Percentiles rank a stretch among this genome's conserved stretches.
Conservation (phyloP, 257 asterid species). For the Solanum bulbocastanum region DNA sequence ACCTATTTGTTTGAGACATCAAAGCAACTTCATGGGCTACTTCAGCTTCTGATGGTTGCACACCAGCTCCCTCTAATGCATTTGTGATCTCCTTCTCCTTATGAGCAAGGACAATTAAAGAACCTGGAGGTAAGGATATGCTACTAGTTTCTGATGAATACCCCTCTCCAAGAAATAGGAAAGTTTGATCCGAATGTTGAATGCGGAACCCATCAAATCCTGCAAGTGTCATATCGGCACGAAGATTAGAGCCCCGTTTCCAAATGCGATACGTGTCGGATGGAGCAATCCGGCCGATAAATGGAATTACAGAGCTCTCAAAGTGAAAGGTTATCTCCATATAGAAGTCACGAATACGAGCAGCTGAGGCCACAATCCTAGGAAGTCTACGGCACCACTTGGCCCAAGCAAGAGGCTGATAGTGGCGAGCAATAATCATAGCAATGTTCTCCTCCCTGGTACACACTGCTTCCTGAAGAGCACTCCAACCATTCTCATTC, state of each 20-base stretch:
- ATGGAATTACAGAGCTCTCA: constrained; percentile 91
- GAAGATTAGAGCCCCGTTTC: constrained; percentile 83
- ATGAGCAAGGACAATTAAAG: constrained; percentile 69
- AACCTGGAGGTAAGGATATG: constrained; percentile 63
- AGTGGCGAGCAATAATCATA: constrained; percentile 86
- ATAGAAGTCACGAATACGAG: constrained; percentile 87
- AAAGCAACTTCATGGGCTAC: constrained; percentile 95
- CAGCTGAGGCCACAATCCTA: constrained; percentile 76
- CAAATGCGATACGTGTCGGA: constrained; percentile 88
- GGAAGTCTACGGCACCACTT: constrained; percentile 99
- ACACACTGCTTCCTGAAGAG: constrained; percentile 98
- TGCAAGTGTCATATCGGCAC: constrained; percentile 94
- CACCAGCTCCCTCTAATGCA: constrained; percentile 94
- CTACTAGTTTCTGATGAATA: constrained; percentile 66
- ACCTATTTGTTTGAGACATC: constrained; percentile 99
- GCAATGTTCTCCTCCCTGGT: constrained; percentile 87
- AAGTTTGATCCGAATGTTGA: constrained; percentile 82
- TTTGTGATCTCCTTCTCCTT: constrained; percentile 86
- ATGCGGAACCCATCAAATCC: constrained; percentile 88
- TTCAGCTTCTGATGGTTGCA: constrained; percentile 89
- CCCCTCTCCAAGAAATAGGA: constrained; percentile 91
- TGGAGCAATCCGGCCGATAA: constrained; percentile 83
- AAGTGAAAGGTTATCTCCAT: constrained; percentile 93
- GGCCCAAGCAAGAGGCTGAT: constrained; percentile 99
- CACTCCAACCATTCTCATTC: constrained; percentile 97